Conservation (phyloP, 2,329 filamentous ascomycete species). For the Gaeumannomyces sp. region DNA sequence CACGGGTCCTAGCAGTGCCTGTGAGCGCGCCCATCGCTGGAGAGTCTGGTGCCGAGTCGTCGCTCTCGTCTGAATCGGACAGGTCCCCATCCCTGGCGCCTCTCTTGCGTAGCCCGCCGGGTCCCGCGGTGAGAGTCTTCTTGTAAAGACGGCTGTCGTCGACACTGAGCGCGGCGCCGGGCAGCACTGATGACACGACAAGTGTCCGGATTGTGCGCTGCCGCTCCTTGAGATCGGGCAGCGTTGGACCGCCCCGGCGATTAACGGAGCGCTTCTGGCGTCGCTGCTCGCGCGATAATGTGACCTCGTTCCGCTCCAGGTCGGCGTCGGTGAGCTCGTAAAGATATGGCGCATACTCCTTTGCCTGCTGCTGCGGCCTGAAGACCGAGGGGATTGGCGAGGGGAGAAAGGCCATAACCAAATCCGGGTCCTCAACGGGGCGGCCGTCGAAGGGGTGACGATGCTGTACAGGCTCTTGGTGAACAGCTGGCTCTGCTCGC, state of each 20-base stretch:
- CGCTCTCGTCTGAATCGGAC: constrained; percentile 87
- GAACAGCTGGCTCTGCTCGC: constrained; percentile 92
- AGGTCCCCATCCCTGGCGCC: constrained; percentile 59
- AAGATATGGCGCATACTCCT: constrained; percentile 88
- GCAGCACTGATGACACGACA: constrained; percentile 86
- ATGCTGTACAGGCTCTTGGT: constrained; percentile 89
- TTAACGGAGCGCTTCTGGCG: constrained; percentile 95
- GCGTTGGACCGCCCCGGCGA: constrained; percentile 79
- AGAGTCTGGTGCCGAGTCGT: constrained; percentile 82
- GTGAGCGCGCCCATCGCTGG: constrained; percentile 67
- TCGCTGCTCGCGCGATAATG: constrained; percentile 87
- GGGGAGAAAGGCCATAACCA: constrained; percentile 77
- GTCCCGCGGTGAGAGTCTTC: constrained; percentile 30
- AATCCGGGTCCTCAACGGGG: constrained; percentile 85
- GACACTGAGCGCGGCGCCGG: constrained; percentile 71
- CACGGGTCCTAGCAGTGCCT: constrained; percentile 78
- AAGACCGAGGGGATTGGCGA: constrained; percentile 80
- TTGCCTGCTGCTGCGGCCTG: constrained; percentile 84
- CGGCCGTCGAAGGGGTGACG: constrained; percentile 90
- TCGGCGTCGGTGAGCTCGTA: constrained; percentile 92
- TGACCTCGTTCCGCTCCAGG: constrained; percentile 82
- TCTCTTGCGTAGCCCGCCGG: constrained; percentile 15
- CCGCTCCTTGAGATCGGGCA: constrained; percentile 94
- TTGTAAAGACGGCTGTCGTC: constrained; percentile 88
- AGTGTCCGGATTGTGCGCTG: constrained; percentile 90